A percentile compares a stretch with the other conserved stretches of the same genome.
Conservation (phyloP, 352 stramenopile species). For the Globisporangium abappressorium region DNA sequence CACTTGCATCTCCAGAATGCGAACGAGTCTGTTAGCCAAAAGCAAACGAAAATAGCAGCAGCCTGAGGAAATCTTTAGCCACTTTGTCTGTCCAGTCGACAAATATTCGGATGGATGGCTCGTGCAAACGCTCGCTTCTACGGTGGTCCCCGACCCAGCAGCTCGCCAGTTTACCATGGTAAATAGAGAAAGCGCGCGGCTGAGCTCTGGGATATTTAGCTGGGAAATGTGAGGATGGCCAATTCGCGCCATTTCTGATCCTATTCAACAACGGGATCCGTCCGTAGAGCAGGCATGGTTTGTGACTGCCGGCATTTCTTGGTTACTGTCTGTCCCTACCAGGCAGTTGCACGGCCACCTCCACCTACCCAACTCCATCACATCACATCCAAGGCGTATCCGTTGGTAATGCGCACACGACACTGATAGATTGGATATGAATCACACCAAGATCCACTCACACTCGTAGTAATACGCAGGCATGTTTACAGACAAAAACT, state of each 20-base stretch:
- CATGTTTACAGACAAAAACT: background rate
- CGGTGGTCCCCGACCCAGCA: background rate
- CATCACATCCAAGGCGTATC: background rate
- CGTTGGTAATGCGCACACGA: constrained; percentile 6
- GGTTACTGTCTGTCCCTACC: background rate
- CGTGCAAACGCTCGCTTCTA: background rate
- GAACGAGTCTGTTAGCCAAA: background rate
- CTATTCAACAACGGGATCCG: background rate
- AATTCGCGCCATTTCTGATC: background rate
- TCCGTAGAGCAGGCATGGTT: background rate
- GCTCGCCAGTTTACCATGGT: background rate
- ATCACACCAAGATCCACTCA: background rate
- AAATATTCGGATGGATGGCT: background rate
- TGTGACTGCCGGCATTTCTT: background rate
- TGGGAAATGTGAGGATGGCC: background rate
- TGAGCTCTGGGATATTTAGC: background rate
- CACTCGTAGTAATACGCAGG: background rate
- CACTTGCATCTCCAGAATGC: background rate
- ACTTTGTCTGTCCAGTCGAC: background rate
- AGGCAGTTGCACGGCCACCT: background rate
- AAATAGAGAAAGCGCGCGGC: background rate
- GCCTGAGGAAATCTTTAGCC: background rate
- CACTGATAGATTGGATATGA: background rate
- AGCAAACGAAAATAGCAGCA: background rate
- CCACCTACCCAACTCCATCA: background rate